These are phyloP conservation scores for Cercospora nicotianae DNA, from an alignment of 2,329 filamentous ascomycete species.

Conservation along the genomic window DNA sequence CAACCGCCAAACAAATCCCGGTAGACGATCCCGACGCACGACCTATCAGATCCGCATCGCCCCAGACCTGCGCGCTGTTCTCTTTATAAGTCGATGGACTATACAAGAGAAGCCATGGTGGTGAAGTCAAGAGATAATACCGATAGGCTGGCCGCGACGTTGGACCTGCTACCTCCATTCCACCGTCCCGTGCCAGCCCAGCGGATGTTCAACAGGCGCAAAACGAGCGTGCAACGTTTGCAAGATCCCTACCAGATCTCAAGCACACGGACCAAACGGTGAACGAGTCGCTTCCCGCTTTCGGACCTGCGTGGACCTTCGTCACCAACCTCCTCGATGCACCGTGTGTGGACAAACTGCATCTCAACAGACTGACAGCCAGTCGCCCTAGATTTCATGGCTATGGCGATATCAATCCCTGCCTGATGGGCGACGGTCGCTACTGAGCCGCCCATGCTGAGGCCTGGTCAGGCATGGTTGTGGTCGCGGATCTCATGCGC, in stretches of 20 bases:
- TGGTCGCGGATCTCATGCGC: background rate
- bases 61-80: background rate
- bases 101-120: background rate
- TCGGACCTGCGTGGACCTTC: background rate
- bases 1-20: background rate
- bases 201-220: constrained; percentile 1
- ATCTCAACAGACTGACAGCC: background rate
- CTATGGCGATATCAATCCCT: background rate
- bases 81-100: background rate
- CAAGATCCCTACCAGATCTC: background rate
- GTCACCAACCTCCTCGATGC: background rate
- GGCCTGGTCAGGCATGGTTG: background rate
- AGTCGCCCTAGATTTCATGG: background rate
- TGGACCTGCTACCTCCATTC: constrained; percentile 8
- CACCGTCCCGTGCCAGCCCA: background rate
- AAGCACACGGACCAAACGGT: constrained; percentile 8
- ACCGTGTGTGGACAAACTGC: background rate
- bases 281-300: background rate
- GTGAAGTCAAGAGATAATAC: constrained; percentile 4
- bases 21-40: background rate
- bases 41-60: background rate
- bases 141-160: constrained; percentile 8
- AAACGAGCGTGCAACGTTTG: background rate
- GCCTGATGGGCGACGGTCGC: background rate
- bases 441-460: background rate